Evolutionary conservation across 176 grass and related monocot genomes (phyloP).

Genomic region (Carex pumila): DNA sequence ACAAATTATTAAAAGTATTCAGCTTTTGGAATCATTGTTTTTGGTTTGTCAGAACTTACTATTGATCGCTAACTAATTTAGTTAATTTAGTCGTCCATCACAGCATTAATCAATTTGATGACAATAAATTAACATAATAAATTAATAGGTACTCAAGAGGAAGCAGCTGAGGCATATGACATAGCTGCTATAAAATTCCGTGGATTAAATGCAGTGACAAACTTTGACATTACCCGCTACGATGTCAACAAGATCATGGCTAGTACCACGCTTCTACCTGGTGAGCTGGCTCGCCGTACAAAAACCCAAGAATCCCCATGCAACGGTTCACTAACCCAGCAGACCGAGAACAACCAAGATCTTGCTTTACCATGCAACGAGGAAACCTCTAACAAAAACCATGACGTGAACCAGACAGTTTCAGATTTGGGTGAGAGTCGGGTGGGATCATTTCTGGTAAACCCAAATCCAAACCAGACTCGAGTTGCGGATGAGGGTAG

Average conservation of each 20-base stretch:
- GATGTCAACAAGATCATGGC: constrained; percentile 89
- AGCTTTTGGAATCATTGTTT: constrained; percentile 23
- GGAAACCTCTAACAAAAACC: not conserved
- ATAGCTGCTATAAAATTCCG: constrained; percentile 97
- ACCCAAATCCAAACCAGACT: not conserved
- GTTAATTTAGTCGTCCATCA: not conserved
- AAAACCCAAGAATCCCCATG: constrained; percentile 16
- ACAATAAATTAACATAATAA: not conserved
- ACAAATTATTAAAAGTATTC: constrained; percentile 27
- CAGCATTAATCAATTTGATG: not conserved
- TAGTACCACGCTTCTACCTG: constrained; percentile 67
- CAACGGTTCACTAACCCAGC: not conserved
- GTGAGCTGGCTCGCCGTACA: constrained; percentile 47
- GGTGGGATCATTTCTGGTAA: not conserved
- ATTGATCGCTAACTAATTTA: not conserved
- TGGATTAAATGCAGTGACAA: constrained; percentile 85
- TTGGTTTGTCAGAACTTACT: not conserved
- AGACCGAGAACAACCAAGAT: not conserved
- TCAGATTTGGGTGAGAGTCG: not conserved
- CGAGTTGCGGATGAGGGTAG: not conserved
- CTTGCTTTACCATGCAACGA: constrained; percentile 14
- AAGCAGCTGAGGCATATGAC: constrained; percentile 95
- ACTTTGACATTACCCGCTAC: constrained; percentile 85
- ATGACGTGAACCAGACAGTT: constrained; percentile 3
- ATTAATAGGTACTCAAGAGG: constrained; percentile 73